phyloP scores from a whole-genome alignment of 1,139 yeast species.

The Blastobotrys serpentis region DNA sequence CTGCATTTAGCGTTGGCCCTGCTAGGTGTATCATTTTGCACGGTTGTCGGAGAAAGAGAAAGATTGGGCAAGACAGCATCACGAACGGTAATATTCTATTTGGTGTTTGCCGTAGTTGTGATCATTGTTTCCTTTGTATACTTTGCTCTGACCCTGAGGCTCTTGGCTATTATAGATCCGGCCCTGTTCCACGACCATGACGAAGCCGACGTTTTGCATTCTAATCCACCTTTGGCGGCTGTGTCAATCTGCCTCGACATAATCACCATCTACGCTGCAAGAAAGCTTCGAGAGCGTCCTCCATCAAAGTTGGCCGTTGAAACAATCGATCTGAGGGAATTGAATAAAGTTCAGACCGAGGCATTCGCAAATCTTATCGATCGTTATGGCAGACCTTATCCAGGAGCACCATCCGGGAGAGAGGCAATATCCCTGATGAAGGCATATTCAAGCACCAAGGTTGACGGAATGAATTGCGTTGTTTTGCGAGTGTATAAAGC shows the following conservation, averaged over 20 bases:
- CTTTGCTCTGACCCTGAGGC: constrained; percentile 24
- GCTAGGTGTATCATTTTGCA: constrained; percentile 30
- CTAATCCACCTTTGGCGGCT: constrained; percentile 32
- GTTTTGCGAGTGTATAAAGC: constrained; percentile 41
- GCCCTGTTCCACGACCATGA: neutral
- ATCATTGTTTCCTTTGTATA: constrained; percentile 27
- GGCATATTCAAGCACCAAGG: constrained; percentile 37
- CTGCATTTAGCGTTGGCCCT: constrained; percentile 26
- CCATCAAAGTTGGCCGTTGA: constrained; percentile 39
- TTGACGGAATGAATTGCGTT: constrained; percentile 40
- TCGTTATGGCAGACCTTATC: constrained; percentile 36
- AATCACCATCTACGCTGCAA: constrained; percentile 27
- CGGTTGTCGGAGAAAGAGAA: constrained; percentile 29
- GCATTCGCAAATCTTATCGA: constrained; percentile 45
- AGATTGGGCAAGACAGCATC: constrained; percentile 29
- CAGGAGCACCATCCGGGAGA: constrained; percentile 43
- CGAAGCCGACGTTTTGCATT: constrained; percentile 14
- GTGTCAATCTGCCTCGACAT: constrained; percentile 26
- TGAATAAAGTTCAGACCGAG: constrained; percentile 37
- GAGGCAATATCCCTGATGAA: constrained; percentile 43
- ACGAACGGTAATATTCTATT: constrained; percentile 26
- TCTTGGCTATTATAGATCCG: neutral
- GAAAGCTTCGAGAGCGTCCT: constrained; percentile 29
- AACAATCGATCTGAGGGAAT: constrained; percentile 36
- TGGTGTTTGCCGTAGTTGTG: constrained; percentile 22